Base-by-base conservation (phyloP, 139 green algal species). In the Trebouxia sp. region DNA sequence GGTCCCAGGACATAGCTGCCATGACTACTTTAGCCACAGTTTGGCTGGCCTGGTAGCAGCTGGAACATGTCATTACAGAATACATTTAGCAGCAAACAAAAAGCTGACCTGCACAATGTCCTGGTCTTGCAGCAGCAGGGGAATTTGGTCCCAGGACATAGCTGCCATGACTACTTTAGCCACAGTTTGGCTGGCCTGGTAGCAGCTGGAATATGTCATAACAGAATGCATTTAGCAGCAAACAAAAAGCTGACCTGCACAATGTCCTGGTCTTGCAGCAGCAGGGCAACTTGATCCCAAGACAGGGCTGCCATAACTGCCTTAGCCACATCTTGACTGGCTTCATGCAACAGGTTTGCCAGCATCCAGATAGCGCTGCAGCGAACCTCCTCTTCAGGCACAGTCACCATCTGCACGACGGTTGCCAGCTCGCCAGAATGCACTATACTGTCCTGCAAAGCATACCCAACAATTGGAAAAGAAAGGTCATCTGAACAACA, bases 331-430 rank as follows among this genome's bases (percentile, higher is more conserved):
- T 55, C 79, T 6, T 22, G 32, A 5, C 83, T 56, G 1, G 85
- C 74, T 37, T 87, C 79, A 85, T 88, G 91, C 15, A 86, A 74
- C 38, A 95, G 78, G 83, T 95, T 96, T 30, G 90, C 89, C 30
- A 98, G 85, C 14, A 89, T 92, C 93, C 91, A 96, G 8, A 88
- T 82, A n/a, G 87, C 87, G 42, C 94, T 84, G 32, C 92, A 78
- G 3, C 92, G 85, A 79, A 97, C 83, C n/a, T 80, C 55, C 11
- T 75, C 74, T 14, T 87, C 72, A 78, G 85, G 82, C 39, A 48
- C 79, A 7, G 32, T 12, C 62, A 72, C 7, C 62, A 72, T 77
- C 41, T 77, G n/a, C 67, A 77, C 42, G 26, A 51, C 38, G 39
- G 41, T 43, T 15, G 88, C 48, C 28, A 95, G 87, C 8, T 47